Percentiles rank a stretch among this genome's conserved stretches.
Conservation (phyloP, 1,139 yeast genomes). For the Arxiozyma bovina region DNA sequence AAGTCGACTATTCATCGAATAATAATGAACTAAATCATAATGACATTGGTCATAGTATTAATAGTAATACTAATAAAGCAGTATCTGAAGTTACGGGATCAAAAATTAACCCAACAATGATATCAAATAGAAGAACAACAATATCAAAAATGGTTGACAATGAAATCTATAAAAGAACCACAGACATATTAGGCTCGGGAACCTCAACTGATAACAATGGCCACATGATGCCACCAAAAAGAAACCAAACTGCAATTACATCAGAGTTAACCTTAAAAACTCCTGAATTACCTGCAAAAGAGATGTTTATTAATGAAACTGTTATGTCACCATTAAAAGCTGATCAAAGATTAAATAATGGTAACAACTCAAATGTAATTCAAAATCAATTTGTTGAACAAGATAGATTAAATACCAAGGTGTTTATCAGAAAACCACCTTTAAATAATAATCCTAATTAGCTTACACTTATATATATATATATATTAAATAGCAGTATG, state of each 20-base stretch:
- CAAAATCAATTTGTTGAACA: not conserved
- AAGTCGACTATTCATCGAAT: not conserved
- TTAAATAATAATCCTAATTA: not conserved
- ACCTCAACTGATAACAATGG: not conserved
- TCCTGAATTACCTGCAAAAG: constrained; percentile 21
- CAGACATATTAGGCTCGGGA: not conserved
- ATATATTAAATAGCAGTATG: not conserved
- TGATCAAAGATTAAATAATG: not conserved
- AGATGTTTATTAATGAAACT: constrained; percentile 26
- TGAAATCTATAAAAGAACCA: not conserved
- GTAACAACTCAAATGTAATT: not conserved
- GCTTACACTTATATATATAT: not conserved
- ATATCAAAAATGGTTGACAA: constrained; percentile 12
- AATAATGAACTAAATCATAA: not conserved
- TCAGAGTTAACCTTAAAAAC: constrained; percentile 6
- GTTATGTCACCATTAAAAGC: not conserved
- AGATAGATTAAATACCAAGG: not conserved
- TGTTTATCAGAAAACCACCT: not conserved
- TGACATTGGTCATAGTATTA: not conserved
- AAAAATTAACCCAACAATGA: constrained; percentile 22
- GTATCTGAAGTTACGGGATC: not conserved
- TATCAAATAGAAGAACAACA: constrained; percentile 26
- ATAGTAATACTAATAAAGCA: not conserved
- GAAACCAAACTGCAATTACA: not conserved
- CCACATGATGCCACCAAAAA: not conserved